Percentiles rank a stretch among this genome's conserved stretches.
phyloP scores from a whole-genome alignment of 495 filamentous ascomycete genomes.

The Podospora appendiculata region DNA sequence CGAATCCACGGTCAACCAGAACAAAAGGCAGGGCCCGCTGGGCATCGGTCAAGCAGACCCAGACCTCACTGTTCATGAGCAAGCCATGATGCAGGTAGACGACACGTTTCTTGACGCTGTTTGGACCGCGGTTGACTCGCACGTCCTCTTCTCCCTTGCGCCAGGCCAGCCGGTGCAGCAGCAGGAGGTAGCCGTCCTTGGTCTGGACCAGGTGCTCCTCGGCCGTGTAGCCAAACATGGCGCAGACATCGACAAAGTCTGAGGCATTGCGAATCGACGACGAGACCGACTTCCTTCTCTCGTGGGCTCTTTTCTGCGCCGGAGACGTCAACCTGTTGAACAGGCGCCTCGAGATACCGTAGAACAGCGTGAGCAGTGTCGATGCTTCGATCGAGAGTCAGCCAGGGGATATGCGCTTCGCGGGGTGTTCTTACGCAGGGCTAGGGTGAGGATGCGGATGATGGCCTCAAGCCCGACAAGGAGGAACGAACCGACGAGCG shows the following conservation, averaged over 20 bases:
- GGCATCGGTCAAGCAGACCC: conserved; percentile 86
- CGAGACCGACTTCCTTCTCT: conserved; percentile 44
- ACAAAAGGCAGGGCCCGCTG: conserved; percentile 81
- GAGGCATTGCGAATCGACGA: conserved; percentile 55
- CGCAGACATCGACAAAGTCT: conserved; percentile 89
- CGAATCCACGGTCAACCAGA: conserved; percentile 85
- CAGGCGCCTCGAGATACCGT: conserved; percentile 67
- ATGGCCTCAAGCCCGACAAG: conserved; percentile 74
- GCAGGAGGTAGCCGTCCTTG: conserved; percentile 85
- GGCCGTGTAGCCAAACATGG: conserved; percentile 78
- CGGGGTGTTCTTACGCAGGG: conserved; percentile 61
- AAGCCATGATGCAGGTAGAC: conserved; percentile 95
- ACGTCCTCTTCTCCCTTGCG: conserved; percentile 68
- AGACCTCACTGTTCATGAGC: conserved; percentile 98
- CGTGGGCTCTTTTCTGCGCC: conserved; percentile 55
- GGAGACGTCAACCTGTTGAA: conserved; percentile 74
- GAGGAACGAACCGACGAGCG: conserved; percentile 72
- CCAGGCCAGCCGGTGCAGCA: conserved; percentile 80
- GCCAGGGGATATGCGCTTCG: no score
- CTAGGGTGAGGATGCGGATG: conserved; percentile 81
- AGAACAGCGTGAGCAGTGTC: conserved; percentile 73
- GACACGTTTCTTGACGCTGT: conserved; percentile 71
- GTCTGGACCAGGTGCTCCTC: conserved; percentile 97
- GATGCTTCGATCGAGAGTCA: conserved; percentile 41
- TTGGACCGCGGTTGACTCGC: conserved; percentile 62